Conservation (phyloP, 352 stramenopile genomes). For the Globisporangium nagaii region DNA sequence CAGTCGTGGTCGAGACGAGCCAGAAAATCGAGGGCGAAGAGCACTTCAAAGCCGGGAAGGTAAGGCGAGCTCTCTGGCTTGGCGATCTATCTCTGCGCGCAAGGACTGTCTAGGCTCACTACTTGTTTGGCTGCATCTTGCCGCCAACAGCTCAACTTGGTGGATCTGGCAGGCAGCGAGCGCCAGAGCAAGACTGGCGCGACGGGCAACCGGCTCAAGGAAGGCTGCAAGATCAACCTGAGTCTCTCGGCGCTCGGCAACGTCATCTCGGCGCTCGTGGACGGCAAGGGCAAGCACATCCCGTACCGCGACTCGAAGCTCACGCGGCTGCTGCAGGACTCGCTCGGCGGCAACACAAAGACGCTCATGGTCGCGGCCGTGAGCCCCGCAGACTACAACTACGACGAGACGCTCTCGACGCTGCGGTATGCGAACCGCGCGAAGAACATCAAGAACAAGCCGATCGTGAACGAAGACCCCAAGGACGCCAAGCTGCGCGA, state of each 20-base stretch:
- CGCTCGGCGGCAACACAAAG: conserved; percentile 93
- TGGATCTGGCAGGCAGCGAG: conserved; percentile 78
- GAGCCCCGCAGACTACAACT: conserved; percentile 93
- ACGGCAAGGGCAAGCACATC: conserved; percentile 88
- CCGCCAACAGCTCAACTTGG: conserved; percentile 59
- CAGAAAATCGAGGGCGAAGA: conserved; percentile 72
- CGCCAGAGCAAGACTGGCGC: conserved; percentile 82
- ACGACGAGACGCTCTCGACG: conserved; percentile 94
- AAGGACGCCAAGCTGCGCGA: conserved; percentile 89
- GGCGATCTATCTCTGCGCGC: background rate
- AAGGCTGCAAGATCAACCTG: conserved; percentile 87
- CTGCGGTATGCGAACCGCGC: conserved; percentile 95
- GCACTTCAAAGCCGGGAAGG: conserved; percentile 80
- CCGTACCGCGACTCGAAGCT: conserved; percentile 97
- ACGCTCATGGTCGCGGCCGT: conserved; percentile 96
- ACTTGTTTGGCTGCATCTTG: conserved; percentile 13
- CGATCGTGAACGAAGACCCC: conserved; percentile 93
- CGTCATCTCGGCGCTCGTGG: conserved; percentile 82
- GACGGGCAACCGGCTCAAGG: conserved; percentile 75
- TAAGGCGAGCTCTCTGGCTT: conserved; percentile 11
- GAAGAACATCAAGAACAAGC: conserved; percentile 97
- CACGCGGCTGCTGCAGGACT: conserved; percentile 91
- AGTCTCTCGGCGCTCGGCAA: conserved; percentile 75
- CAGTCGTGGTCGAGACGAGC: conserved; percentile 74
- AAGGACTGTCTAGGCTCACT: conserved; percentile 25